A percentile compares a stretch with the other conserved stretches of the same genome.
Evolutionary conservation across 176 grass and related monocot genomes (phyloP).

Genomic region (Paspalum notatum): DNA sequence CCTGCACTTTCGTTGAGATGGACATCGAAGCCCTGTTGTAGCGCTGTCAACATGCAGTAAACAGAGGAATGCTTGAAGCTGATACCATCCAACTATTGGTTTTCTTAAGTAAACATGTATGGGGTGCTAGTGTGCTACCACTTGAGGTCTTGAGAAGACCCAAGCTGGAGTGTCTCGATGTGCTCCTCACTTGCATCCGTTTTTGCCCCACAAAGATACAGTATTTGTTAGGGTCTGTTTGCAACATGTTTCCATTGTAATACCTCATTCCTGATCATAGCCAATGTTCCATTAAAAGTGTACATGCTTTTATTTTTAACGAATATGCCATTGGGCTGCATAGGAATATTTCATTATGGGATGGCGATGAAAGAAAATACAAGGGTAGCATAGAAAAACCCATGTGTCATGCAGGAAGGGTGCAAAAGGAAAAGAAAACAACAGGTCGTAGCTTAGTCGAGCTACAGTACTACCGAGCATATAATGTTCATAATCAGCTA

Average conservation of each 20-base stretch:
- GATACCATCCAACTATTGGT: not conserved
- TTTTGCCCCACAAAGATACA: not conserved
- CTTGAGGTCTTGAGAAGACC: not conserved
- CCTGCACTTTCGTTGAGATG: slow-evolving; percentile 85
- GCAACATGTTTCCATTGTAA: slow-evolving; percentile 8
- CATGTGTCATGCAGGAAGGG: too few species aligned
- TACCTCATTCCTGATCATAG: not conserved
- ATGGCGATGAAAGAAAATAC: too few species aligned
- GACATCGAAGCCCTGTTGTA: slow-evolving; percentile 76
- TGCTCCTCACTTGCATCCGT: not conserved
- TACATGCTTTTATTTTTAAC: too few species aligned
- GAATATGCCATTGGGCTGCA: too few species aligned
- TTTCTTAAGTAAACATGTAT: slow-evolving; percentile 22
- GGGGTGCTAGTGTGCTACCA: not conserved
- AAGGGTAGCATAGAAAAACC: too few species aligned
- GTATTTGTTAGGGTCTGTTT: not conserved
- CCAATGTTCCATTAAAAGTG: not conserved
- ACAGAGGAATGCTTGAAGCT: not conserved
- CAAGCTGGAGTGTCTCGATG: not conserved
- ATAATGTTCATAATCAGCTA: too few species aligned
- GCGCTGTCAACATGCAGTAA: not conserved
- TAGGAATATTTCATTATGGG: too few species aligned
- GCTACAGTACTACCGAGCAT: too few species aligned
- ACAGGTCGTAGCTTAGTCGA: too few species aligned
- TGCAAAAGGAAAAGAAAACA: too few species aligned